A percentile compares a stretch with the other conserved stretches of the same genome.
phyloP scores from a whole-genome alignment of 495 filamentous ascomycete species.

The Aspergillus kassunensis region DNA sequence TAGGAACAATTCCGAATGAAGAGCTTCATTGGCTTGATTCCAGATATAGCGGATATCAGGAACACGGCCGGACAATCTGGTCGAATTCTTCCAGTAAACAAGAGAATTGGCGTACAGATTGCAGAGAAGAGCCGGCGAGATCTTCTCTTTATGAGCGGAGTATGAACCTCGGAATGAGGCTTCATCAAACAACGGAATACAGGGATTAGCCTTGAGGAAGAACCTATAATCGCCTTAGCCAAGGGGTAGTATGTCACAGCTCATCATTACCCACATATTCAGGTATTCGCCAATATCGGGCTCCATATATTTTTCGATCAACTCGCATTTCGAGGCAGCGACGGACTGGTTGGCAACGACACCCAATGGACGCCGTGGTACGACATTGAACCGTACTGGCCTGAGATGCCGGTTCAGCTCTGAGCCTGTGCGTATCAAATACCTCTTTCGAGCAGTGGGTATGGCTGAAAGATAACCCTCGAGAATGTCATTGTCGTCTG shows the following conservation, averaged over 20 bases:
- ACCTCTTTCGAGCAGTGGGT: constrained; percentile 22
- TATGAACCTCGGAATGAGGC: constrained; percentile 22
- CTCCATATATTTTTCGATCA: constrained; percentile 37
- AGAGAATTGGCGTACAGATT: constrained; percentile 34
- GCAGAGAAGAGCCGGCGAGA: constrained; percentile 33
- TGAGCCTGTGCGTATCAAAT: too few species aligned
- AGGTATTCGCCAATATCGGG: constrained; percentile 29
- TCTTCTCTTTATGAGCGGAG: constrained; percentile 18
- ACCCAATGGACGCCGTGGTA: constrained; percentile 43
- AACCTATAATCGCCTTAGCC: constrained; percentile 20
- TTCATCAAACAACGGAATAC: constrained; percentile 40
- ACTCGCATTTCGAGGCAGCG: constrained; percentile 30
- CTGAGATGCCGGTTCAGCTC: constrained; percentile 45
- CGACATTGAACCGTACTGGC: constrained; percentile 54
- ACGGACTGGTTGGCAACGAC: constrained; percentile 24
- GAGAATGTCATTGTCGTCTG: constrained; percentile 29
- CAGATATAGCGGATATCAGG: constrained; percentile 36
- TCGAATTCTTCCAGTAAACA: constrained; percentile 27
- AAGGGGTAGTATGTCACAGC: background rate
- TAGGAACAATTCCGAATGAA: constrained; percentile 31
- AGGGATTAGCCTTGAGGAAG: constrained; percentile 32
- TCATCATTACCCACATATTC: constrained; percentile 22
- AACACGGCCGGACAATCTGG: constrained; percentile 14
- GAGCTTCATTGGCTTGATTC: constrained; percentile 31
- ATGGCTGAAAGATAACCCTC: constrained; percentile 27